phyloP scores from a whole-genome alignment of 257 asterid species.

The Solanum piurae region DNA sequence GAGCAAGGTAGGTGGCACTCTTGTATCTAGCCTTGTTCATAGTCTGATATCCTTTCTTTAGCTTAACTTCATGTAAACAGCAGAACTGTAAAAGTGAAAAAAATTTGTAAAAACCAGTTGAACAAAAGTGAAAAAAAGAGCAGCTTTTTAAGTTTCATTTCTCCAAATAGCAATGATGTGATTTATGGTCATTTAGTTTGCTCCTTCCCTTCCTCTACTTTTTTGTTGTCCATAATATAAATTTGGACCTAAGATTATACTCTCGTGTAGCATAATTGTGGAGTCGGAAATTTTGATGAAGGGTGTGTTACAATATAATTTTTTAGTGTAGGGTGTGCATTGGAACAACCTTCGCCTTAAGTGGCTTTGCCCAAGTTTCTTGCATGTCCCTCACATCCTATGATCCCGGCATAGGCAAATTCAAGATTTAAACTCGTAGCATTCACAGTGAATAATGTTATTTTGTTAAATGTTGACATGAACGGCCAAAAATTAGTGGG shows the following conservation, averaged over 20 bases:
- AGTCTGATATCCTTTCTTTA: slow-evolving; percentile 29
- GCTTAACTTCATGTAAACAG: slow-evolving; percentile 7
- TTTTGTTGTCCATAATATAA: neutral
- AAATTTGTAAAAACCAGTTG: neutral
- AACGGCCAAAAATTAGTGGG: neutral
- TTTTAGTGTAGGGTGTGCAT: no score
- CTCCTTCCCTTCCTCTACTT: neutral
- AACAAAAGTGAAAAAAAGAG: neutral
- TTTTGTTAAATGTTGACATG: neutral
- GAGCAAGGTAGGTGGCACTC: slow-evolving; percentile 66
- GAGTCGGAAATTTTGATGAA: no score
- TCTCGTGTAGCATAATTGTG: neutral
- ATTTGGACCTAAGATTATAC: neutral
- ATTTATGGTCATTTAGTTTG: neutral
- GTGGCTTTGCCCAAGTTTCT: neutral
- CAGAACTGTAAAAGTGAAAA: neutral
- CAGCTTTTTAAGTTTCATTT: neutral
- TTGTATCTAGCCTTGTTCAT: slow-evolving; percentile 63
- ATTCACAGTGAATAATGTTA: neutral
- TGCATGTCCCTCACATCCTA: neutral
- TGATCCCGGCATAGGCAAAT: no score
- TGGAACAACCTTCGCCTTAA: no score
- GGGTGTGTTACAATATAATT: neutral
- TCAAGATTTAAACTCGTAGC: neutral
- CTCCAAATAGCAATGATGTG: neutral